Conservation (phyloP, 2,329 filamentous ascomycete genomes). For the Pyrenochaeta sp. region DNA sequence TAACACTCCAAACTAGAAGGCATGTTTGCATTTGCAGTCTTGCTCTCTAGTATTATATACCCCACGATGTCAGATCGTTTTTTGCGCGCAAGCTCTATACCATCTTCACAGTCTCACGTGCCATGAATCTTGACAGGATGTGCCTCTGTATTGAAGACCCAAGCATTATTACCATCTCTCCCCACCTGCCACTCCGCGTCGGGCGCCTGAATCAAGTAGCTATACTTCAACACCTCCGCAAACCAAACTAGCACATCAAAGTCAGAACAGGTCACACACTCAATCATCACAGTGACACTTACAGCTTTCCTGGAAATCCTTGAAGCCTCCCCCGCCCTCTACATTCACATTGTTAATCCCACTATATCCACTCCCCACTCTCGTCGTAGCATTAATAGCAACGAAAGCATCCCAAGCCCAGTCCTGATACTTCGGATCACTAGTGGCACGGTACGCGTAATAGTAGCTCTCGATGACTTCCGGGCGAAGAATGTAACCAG, state of each 20-base stretch:
- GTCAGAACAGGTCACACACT: background rate
- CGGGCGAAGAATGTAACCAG: constrained; percentile 74
- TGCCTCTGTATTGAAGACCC: constrained; percentile 72
- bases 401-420: constrained; percentile 84
- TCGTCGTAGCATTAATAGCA: constrained; percentile 70
- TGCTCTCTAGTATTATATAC: constrained; percentile 25
- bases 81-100: constrained; percentile 2
- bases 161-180: constrained; percentile 59
- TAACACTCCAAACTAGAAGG: constrained; percentile 12
- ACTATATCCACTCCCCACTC: constrained; percentile 72
- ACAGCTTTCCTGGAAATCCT: constrained; percentile 81
- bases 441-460: constrained; percentile 84
- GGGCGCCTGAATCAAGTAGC: constrained; percentile 71
- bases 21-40: background rate
- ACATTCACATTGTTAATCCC: constrained; percentile 72
- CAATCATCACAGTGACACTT: background rate
- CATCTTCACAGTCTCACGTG: background rate
- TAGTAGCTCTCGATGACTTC: constrained; percentile 87
- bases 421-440: constrained; percentile 77
- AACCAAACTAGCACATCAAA: constrained; percentile 66
- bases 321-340: constrained; percentile 65
- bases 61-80: constrained; percentile 10
- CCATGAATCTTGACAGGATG: constrained; percentile 63
- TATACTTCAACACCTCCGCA: constrained; percentile 87
- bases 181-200: constrained; percentile 69